Evolutionary conservation across 345 rosid genomes (phyloP).

Genomic region (Euclidium syriacum): DNA sequence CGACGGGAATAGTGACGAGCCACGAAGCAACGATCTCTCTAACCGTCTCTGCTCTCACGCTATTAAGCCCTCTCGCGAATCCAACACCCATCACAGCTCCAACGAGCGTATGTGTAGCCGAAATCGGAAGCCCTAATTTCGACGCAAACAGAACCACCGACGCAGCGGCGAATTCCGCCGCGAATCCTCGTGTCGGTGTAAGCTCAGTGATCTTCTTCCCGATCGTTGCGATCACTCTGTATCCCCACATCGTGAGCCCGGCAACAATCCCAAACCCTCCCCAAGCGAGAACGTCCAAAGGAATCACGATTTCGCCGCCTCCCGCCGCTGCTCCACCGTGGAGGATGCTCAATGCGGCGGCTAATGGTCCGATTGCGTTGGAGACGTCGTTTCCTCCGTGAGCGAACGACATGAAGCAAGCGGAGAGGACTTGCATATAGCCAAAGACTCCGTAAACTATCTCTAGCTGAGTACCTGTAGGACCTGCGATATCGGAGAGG

Average conservation of each 20-base stretch:
- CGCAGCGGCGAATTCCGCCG: constrained; percentile 96
- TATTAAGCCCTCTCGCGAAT: constrained; percentile 87
- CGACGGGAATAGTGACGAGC: constrained; percentile 88
- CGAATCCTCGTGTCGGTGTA: constrained; percentile 93
- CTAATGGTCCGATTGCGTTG: constrained; percentile 93
- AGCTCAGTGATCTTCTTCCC: constrained; percentile 97
- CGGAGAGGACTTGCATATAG: constrained; percentile 92
- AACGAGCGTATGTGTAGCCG: constrained; percentile 88
- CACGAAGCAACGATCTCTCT: constrained; percentile 87
- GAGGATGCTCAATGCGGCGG: constrained; percentile 80
- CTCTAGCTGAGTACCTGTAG: constrained; percentile 79
- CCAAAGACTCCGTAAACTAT: constrained; percentile 91
- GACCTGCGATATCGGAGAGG: constrained; percentile 90
- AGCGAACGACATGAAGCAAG: constrained; percentile 98
- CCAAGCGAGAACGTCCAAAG: constrained; percentile 86
- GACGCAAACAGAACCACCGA: constrained; percentile 90
- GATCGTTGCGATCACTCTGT: constrained; percentile 88
- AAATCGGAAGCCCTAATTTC: constrained; percentile 79
- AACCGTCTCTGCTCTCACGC: constrained; percentile 85
- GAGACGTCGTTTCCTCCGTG: constrained; percentile 97
- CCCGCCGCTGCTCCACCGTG: constrained; percentile 54
- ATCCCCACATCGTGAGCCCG: constrained; percentile 84
- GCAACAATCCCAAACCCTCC: constrained; percentile 98
- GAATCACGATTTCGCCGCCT: constrained; percentile 64
- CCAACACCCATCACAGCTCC: constrained; percentile 99